Conservation (phyloP, 192 early-diverging fungal genomes). For the Gigaspora rosea region DNA sequence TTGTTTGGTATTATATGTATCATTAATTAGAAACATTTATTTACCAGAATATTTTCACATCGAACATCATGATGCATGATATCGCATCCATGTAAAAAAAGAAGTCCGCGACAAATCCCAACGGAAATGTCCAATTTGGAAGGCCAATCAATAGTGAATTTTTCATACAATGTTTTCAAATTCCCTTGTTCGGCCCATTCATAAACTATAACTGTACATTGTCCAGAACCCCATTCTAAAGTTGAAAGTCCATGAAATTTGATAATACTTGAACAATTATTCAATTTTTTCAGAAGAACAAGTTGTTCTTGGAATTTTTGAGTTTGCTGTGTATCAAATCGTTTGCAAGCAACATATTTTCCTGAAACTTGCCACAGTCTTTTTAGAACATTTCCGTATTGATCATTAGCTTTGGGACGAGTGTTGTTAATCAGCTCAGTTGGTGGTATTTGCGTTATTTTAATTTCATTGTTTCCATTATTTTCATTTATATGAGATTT, state of each 20-base stretch:
- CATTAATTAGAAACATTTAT: background rate
- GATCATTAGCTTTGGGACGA: constrained; percentile 1
- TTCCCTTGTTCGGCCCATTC: constrained; percentile 18
- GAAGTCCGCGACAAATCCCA: constrained; percentile 23
- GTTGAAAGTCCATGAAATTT: constrained; percentile 25
- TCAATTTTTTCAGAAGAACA: constrained; percentile 8
- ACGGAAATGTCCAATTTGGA: constrained; percentile 18
- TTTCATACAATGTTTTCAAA: constrained; percentile 26
- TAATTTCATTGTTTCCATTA: constrained; percentile 22
- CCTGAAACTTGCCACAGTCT: background rate
- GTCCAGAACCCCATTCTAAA: background rate
- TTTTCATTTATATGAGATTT: constrained; percentile 21
- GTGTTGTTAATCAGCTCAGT: constrained; percentile 3
- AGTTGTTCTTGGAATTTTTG: constrained; percentile 18
- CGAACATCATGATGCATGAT: constrained; percentile 20
- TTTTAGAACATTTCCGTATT: constrained; percentile 7
- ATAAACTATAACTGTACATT: constrained; percentile 9
- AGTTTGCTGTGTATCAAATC: constrained; percentile 9
- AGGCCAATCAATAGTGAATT: background rate
- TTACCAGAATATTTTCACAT: constrained; percentile 25
- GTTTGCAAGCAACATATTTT: constrained; percentile 18
- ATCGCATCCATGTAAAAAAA: constrained; percentile 19
- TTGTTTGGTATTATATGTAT: background rate
- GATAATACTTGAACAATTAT: constrained; percentile 4
- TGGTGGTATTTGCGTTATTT: background rate